A percentile compares a stretch with the other conserved stretches of the same genome.
Evolutionary conservation across 352 stramenopile species (phyloP).

Genomic region (Elongisporangium undulatum): DNA sequence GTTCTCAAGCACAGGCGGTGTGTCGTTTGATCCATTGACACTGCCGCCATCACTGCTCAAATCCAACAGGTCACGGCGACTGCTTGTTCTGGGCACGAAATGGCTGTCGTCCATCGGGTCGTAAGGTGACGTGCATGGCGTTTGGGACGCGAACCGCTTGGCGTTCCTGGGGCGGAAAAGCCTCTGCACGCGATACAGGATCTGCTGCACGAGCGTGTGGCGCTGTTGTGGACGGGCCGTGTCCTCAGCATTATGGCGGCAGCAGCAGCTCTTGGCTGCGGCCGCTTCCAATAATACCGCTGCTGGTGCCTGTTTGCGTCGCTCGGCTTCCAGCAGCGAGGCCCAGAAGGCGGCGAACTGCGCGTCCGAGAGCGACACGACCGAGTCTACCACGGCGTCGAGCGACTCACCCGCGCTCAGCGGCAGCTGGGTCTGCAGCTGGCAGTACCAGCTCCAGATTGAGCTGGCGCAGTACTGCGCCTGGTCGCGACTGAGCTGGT

Average conservation of each 20-base stretch:
- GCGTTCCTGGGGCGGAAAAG: conserved; percentile 25
- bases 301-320: background rate
- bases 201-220: conserved; percentile 38
- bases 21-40: background rate
- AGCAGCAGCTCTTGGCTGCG: background rate
- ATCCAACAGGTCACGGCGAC: background rate
- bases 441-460: conserved; percentile 57
- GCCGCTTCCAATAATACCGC: background rate
- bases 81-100: conserved; percentile 10
- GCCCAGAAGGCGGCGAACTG: conserved; percentile 67
- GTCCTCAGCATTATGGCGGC: background rate
- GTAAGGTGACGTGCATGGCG: conserved; percentile 64
- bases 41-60: background rate
- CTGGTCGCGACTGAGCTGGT: conserved; percentile 49
- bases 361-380: conserved; percentile 56
- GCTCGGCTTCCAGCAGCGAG: conserved; percentile 48
- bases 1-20: background rate
- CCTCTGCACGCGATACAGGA: conserved; percentile 38
- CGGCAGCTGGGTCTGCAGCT: conserved; percentile 55
- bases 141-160: conserved; percentile 39
- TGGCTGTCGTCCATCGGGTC: conserved; percentile 25
- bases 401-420: conserved; percentile 42
- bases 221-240: conserved; percentile 9
- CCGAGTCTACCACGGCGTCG: conserved; percentile 42
- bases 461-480: conserved; percentile 53